A percentile compares a stretch with the other conserved stretches of the same genome.
phyloP scores from a whole-genome alignment of 768 basidiomycete genomes.

The Psilocybe tampanensis region DNA sequence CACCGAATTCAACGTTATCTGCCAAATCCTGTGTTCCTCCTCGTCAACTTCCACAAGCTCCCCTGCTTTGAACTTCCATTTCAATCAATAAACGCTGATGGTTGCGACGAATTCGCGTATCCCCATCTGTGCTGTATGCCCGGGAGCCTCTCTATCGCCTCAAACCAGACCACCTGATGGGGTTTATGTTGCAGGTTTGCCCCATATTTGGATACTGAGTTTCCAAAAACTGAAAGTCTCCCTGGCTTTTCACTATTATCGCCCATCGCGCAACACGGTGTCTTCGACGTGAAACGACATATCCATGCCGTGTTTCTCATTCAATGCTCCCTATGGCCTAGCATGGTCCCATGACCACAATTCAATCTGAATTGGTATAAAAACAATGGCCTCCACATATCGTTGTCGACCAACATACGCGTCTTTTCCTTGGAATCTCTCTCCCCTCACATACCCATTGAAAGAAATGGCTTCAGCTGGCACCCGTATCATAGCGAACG shows the following conservation, averaged over 20 bases:
- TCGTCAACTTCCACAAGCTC: not conserved
- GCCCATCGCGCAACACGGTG: not conserved
- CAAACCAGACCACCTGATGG: no score
- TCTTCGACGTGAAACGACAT: not conserved
- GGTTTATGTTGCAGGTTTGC: not conserved
- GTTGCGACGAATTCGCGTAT: not conserved
- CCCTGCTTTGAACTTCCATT: slow-evolving; percentile 8
- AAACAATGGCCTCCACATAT: not conserved
- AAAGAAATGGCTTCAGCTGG: slow-evolving; percentile 2
- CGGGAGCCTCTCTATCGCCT: slow-evolving; percentile 8
- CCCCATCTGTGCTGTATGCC: not conserved
- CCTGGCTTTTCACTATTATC: not conserved
- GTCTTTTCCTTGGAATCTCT: not conserved
- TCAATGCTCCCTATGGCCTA: not conserved
- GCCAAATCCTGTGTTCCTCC: not conserved
- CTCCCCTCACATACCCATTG: not conserved
- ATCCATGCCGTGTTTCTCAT: not conserved
- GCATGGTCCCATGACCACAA: not conserved
- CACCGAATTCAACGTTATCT: not conserved
- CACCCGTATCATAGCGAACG: slow-evolving; percentile 1
- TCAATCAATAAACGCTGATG: slow-evolving; percentile 6
- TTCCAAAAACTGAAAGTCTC: not conserved
- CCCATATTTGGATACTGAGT: not conserved
- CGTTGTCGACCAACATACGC: not conserved
- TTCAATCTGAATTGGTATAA: not conserved